Evolutionary conservation across 148 eudicot species (phyloP).

Genomic region (Rhododendron henanense): DNA sequence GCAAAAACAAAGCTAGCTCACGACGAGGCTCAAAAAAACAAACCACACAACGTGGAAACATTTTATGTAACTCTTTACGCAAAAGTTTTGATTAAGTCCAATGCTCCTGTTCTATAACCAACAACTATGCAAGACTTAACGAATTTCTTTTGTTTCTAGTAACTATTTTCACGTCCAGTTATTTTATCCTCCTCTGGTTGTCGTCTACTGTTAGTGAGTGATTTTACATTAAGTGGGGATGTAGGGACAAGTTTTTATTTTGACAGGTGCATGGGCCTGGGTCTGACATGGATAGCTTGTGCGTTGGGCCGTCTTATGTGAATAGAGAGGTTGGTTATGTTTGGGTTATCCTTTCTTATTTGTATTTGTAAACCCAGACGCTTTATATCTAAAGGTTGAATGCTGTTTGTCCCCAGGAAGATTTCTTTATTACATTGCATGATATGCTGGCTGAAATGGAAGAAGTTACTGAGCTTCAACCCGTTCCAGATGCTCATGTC

Average conservation of each 20-base stretch:
- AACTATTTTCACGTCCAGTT: not conserved
- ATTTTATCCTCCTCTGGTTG: not conserved
- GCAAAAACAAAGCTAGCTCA: not conserved
- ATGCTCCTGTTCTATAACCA: not conserved
- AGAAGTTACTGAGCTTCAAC: constrained; percentile 48
- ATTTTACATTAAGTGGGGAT: not conserved
- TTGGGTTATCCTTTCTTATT: not conserved
- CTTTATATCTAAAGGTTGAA: constrained; percentile 4
- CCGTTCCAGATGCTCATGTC: constrained; percentile 57
- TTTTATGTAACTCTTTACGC: not conserved
- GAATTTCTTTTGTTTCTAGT: not conserved
- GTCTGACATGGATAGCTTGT: constrained; percentile 27
- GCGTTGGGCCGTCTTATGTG: constrained; percentile 30
- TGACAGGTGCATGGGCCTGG: constrained; percentile 31
- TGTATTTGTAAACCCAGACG: not conserved
- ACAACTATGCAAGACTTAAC: not conserved
- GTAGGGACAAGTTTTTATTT: constrained; percentile 2
- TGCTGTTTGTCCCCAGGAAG: constrained; percentile 25
- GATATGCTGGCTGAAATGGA: constrained; percentile 44
- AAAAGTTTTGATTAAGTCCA: not conserved
- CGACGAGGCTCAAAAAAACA: not conserved
- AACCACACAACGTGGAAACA: not conserved
- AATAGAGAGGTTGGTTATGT: constrained; percentile 23
- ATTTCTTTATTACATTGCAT: constrained; percentile 45
- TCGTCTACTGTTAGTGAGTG: not conserved